Percentiles rank a stretch among this genome's conserved stretches.
Evolutionary conservation across 2,329 filamentous ascomycete genomes (phyloP).

Genomic region (Talaromyces atroroseus): DNA sequence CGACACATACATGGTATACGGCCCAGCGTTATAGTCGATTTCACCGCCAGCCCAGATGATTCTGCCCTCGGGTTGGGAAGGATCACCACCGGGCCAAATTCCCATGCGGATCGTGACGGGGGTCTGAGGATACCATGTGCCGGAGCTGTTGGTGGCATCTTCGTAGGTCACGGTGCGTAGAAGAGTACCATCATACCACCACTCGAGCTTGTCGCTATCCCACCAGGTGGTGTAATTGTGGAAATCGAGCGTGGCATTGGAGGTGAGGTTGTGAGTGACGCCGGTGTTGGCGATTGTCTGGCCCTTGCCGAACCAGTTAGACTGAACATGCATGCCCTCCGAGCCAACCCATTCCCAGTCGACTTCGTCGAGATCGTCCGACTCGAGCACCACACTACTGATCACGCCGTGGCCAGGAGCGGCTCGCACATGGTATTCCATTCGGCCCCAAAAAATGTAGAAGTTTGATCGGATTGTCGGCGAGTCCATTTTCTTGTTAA

Average conservation of each 20-base stretch:
- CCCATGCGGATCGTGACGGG: slow-evolving; percentile 67
- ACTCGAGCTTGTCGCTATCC: slow-evolving; percentile 59
- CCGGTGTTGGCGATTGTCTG: slow-evolving; percentile 76
- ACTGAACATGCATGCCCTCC: slow-evolving; percentile 53
- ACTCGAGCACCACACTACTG: slow-evolving; percentile 75
- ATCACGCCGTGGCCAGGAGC: slow-evolving; percentile 70
- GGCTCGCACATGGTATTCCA: slow-evolving; percentile 73
- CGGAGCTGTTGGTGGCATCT: slow-evolving; percentile 52
- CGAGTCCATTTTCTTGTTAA: slow-evolving; percentile 65
- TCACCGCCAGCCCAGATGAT: slow-evolving; percentile 65
- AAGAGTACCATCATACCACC: slow-evolving; percentile 58
- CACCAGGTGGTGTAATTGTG: slow-evolving; percentile 57
- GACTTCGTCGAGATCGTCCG: slow-evolving; percentile 78
- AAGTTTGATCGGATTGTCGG: slow-evolving; percentile 74
- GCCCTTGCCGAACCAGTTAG: slow-evolving; percentile 96
- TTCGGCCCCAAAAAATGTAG: slow-evolving; percentile 79
- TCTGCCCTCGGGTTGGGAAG: slow-evolving; percentile 37
- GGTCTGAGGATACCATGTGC: slow-evolving; percentile 63
- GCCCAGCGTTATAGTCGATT: slow-evolving; percentile 60
- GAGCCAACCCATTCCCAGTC: slow-evolving; percentile 57
- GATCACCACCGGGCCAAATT: slow-evolving; percentile 60
- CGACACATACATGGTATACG: slow-evolving; percentile 70
- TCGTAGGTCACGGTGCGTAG: slow-evolving; percentile 58
- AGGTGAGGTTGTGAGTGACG: slow-evolving; percentile 61
- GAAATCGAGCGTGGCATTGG: slow-evolving; percentile 48